phyloP scores from a whole-genome alignment of 2,329 filamentous ascomycete species.

The Colletotrichum scovillei region DNA sequence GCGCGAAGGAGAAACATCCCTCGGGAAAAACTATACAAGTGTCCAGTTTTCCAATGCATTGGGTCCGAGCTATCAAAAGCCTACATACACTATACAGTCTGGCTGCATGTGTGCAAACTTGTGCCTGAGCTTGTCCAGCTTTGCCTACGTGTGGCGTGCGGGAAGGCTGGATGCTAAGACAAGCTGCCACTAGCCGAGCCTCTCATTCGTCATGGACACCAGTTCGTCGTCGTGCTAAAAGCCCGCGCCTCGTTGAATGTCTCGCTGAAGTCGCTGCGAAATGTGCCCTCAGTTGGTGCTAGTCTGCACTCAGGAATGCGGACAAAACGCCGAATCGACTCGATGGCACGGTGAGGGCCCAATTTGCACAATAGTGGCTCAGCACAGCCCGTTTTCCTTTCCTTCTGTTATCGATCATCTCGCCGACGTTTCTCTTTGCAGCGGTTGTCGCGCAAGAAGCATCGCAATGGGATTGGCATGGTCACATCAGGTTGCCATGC shows the following conservation, averaged over 20 bases:
- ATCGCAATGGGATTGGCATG: not conserved
- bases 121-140: not conserved
- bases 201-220: slow-evolving; percentile 16
- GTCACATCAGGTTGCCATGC: not conserved
- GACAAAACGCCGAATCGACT: slow-evolving; percentile 9
- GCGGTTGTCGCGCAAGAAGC: not conserved
- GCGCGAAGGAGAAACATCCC: not conserved
- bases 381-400: not conserved
- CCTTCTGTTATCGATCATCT: not conserved
- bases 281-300: not conserved
- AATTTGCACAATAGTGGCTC: not conserved
- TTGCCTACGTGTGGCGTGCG: slow-evolving; percentile 3
- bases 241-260: slow-evolving; percentile 2
- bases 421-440: not conserved
- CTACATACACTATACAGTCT: not conserved
- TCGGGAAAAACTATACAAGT: not conserved
- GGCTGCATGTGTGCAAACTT: not conserved
- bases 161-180: slow-evolving; percentile 19
- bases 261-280: not conserved
- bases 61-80: not conserved
- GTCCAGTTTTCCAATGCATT: not conserved
- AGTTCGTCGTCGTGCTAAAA: not conserved
- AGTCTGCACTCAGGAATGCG: not conserved
- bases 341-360: not conserved
- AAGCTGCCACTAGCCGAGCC: slow-evolving; percentile 1